These are phyloP conservation scores for Fusarium chuoi DNA, from an alignment of 2,329 filamentous ascomycete species.

Conservation along the genomic window DNA sequence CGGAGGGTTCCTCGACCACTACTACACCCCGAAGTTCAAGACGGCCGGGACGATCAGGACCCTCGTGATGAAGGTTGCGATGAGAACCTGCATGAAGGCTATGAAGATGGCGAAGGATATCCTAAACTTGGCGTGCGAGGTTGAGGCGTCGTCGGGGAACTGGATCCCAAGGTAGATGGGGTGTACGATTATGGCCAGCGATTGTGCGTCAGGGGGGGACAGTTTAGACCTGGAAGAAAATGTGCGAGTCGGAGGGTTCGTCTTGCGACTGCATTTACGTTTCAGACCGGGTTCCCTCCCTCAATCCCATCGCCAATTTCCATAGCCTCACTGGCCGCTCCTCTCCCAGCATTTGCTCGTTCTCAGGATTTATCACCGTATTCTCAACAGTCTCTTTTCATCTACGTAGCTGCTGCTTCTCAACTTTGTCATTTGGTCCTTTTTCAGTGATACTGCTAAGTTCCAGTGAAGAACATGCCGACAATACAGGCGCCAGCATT, in stretches of 20 bases:
- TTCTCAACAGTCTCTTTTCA: fast-evolving
- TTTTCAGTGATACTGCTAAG: too few relatives aligned
- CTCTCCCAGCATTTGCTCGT: background rate
- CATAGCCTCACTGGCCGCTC: background rate
- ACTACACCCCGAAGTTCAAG: background rate
- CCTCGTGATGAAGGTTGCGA: background rate
- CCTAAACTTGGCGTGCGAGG: background rate
- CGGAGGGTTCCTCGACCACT: background rate
- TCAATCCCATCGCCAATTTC: background rate
- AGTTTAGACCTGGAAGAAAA: background rate
- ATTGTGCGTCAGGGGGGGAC: background rate
- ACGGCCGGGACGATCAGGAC: background rate
- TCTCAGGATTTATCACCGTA: background rate
- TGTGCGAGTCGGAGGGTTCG: fast-evolving
- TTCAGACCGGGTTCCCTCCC: background rate
- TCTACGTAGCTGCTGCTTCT: background rate
- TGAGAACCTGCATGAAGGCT: background rate
- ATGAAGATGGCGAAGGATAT: background rate
- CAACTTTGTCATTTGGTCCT: background rate
- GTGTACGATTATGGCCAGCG: background rate
- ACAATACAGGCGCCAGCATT: fast-evolving
- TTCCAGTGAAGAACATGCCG: background rate
- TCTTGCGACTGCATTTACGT: fast-evolving
- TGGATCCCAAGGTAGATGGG: background rate
- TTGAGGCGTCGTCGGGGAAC: background rate